phyloP scores from a whole-genome alignment of 345 rosid genomes.

The Mercurialis annua region DNA sequence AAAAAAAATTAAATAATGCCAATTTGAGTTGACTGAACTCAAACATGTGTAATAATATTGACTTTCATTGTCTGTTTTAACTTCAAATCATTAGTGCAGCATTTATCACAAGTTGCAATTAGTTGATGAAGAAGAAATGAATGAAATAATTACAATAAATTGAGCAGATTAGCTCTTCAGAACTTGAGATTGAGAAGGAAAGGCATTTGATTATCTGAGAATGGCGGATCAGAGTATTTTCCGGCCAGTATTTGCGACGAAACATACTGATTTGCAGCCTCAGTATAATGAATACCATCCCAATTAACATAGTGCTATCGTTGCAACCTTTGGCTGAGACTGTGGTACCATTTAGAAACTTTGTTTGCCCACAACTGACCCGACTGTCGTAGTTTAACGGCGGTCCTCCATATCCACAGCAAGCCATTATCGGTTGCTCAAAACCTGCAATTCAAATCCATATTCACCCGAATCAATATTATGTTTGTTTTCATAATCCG shows the following conservation, averaged over 20 bases:
- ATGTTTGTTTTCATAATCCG: too few species aligned
- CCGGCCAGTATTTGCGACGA: slow-evolving; percentile 80
- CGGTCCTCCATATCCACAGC: slow-evolving; percentile 88
- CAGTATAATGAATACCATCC: slow-evolving; percentile 96
- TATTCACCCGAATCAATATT: neutral
- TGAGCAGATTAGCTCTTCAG: slow-evolving; percentile 31
- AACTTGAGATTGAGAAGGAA: slow-evolving; percentile 69
- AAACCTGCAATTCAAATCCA: slow-evolving; percentile 68
- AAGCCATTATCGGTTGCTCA: slow-evolving; percentile 85
- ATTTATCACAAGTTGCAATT: slow-evolving; percentile 11
- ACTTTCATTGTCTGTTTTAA: neutral
- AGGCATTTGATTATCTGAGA: slow-evolving; percentile 79
- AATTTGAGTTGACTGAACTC: neutral
- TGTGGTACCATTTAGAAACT: slow-evolving; percentile 60
- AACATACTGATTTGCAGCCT: slow-evolving; percentile 76
- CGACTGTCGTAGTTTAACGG: slow-evolving; percentile 76
- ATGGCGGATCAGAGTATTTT: slow-evolving; percentile 79
- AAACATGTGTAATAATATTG: neutral
- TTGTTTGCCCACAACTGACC: slow-evolving; percentile 75
- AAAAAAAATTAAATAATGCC: neutral
- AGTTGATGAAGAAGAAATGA: slow-evolving; percentile 8
- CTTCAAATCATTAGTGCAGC: slow-evolving; percentile 15
- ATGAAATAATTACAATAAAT: slow-evolving; percentile 14
- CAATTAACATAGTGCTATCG: slow-evolving; percentile 78
- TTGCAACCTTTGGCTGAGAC: slow-evolving; percentile 63